A percentile compares a stretch with the other conserved stretches of the same genome.
Evolutionary conservation across 208 protist genomes (phyloP).

Genomic region (Giardia duodenalis): DNA sequence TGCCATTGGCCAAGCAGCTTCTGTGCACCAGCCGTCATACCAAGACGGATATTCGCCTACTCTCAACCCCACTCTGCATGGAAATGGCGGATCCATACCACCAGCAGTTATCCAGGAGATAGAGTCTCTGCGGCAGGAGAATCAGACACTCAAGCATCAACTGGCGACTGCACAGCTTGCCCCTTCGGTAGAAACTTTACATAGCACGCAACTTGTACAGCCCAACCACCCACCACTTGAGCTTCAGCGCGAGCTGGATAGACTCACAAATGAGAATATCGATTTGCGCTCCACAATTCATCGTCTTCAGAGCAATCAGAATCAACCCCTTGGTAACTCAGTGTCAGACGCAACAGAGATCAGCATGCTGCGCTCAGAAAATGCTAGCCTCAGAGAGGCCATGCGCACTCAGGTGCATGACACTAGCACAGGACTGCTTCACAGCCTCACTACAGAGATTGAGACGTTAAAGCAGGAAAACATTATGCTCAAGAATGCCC

Average conservation of each 20-base stretch:
- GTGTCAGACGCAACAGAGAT: too few species aligned
- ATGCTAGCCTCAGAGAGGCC: too few species aligned
- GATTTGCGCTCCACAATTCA: background rate
- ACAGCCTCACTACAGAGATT: too few species aligned
- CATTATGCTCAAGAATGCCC: too few species aligned
- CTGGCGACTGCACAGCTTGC: background rate
- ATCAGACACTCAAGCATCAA: background rate
- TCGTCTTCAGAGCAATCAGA: background rate
- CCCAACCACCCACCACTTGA: background rate
- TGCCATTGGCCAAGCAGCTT: background rate
- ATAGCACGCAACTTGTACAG: too few species aligned
- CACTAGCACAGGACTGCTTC: too few species aligned
- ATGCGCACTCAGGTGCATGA: too few species aligned
- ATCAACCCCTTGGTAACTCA: background rate
- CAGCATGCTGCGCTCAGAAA: too few species aligned
- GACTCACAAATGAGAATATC: background rate
- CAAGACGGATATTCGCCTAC: background rate
- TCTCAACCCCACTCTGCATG: background rate
- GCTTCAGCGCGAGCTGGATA: background rate
- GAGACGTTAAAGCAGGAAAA: too few species aligned
- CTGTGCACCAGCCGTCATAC: too few species aligned
- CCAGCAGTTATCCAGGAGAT: background rate
- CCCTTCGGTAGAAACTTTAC: background rate
- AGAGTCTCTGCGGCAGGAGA: background rate
- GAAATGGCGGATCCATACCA: background rate